A percentile compares a stretch with the other conserved stretches of the same genome.
These are phyloP conservation scores for Phytophthora sp. DNA, from an alignment of 352 stramenopile genomes.

Conservation along the genomic window DNA sequence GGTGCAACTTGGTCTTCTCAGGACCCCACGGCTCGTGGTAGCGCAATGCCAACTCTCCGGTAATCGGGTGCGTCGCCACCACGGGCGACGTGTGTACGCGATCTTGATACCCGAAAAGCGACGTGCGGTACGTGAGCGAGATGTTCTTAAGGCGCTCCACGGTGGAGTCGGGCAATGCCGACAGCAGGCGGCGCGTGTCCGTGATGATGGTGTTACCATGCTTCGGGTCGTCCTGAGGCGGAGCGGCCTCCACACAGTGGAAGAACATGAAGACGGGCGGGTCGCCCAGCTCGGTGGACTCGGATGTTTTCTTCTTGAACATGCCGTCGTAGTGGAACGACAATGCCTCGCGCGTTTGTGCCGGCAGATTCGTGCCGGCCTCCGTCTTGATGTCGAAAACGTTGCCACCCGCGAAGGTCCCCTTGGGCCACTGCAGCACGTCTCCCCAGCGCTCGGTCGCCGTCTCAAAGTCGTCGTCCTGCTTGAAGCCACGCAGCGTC, in stretches of 20 bases:
- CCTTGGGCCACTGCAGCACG: conserved; percentile 32
- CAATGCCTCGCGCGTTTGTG: conserved; percentile 29
- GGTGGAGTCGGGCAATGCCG: conserved; percentile 15
- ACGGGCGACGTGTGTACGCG: conserved; percentile 23
- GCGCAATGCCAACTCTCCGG: conserved; percentile 19
- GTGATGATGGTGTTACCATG: conserved; percentile 32
- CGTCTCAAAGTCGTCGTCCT: conserved; percentile 31
- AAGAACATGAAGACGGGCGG: conserved; percentile 34
- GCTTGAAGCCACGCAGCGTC: conserved; percentile 30
- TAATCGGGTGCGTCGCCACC: conserved; percentile 24
- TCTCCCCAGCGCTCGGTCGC: conserved; percentile 25
- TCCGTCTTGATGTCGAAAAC: conserved; percentile 31
- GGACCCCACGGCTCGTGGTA: conserved; percentile 28
- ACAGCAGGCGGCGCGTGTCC: conserved; percentile 28
- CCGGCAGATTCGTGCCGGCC: conserved; percentile 11
- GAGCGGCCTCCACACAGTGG: conserved; percentile 23
- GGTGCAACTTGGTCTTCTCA: conserved; percentile 35
- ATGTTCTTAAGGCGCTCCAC: conserved; percentile 33
- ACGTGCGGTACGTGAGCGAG: conserved; percentile 23
- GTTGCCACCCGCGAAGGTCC: conserved; percentile 26
- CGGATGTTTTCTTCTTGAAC: conserved; percentile 36
- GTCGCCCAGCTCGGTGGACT: conserved; percentile 26
- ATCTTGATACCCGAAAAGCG: conserved; percentile 8
- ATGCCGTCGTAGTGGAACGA: conserved; percentile 35
- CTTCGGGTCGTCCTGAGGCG: conserved; percentile 30